A percentile compares a stretch with the other conserved stretches of the same genome.
Evolutionary conservation across 2,329 filamentous ascomycete genomes (phyloP).

Genomic region (Venturia carpophila): DNA sequence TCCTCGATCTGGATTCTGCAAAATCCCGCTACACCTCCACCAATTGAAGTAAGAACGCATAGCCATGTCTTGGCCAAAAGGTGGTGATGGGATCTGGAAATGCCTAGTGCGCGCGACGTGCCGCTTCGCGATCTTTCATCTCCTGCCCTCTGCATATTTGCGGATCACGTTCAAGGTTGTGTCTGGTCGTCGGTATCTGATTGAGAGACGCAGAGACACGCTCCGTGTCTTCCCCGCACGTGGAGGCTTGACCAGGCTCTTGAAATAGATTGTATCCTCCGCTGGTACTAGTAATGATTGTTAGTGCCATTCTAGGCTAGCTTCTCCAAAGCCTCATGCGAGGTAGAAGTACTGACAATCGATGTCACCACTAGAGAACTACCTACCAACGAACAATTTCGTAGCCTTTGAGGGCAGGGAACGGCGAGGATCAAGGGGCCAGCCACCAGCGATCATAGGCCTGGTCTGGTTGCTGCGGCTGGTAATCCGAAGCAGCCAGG

Average conservation of each 20-base stretch:
- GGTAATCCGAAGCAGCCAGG: neutral
- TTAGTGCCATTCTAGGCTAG: neutral
- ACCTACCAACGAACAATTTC: too few species aligned
- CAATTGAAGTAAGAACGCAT: slow-evolving; percentile 6
- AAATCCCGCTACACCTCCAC: slow-evolving; percentile 3
- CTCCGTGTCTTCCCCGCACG: slow-evolving; percentile 3
- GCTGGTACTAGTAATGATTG: too few species aligned
- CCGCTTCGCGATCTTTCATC: neutral
- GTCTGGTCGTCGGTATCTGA: neutral
- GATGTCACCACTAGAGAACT: neutral
- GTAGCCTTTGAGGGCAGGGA: too few species aligned
- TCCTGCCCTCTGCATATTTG: neutral
- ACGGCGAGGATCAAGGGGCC: too few species aligned
- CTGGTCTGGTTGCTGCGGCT: neutral
- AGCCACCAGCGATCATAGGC: too few species aligned
- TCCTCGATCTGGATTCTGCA: neutral
- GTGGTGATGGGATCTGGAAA: neutral
- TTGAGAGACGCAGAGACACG: neutral
- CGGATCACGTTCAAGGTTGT: neutral
- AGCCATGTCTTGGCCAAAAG: slow-evolving; percentile 3
- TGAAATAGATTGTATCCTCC: neutral
- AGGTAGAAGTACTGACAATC: neutral
- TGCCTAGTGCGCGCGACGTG: neutral
- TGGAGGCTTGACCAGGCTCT: neutral
- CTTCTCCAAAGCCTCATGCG: neutral